phyloP scores from a whole-genome alignment of 164 flowering plant species.

The Tetrastigma voinierianum region DNA sequence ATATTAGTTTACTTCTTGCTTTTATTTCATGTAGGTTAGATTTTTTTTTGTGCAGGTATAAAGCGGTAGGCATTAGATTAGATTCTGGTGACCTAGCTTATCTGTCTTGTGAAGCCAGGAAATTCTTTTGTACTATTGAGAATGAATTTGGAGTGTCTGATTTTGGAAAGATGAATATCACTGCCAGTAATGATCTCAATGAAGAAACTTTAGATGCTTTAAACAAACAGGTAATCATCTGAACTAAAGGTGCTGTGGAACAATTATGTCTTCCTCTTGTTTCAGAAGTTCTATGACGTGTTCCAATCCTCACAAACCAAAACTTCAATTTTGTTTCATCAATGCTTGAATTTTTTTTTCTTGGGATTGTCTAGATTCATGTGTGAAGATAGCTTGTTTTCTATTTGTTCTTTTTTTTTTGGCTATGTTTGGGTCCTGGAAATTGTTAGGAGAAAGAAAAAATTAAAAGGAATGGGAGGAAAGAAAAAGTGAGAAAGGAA shows the following conservation, averaged over 20 bases:
- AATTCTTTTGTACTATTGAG: slow-evolving; percentile 69
- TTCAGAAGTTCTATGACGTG: not conserved
- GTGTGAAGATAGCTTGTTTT: too few relatives aligned
- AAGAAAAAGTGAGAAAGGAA: too few relatives aligned
- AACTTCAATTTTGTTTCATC: not conserved
- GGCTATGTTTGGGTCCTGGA: too few relatives aligned
- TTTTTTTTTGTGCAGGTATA: slow-evolving; percentile 58
- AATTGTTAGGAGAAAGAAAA: too few relatives aligned
- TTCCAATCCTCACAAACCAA: not conserved
- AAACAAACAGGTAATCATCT: slow-evolving; percentile 80
- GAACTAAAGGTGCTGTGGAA: not conserved
- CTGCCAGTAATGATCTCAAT: slow-evolving; percentile 98
- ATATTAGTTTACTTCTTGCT: not conserved
- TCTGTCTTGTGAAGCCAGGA: slow-evolving; percentile 79
- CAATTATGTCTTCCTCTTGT: not conserved
- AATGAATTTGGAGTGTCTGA: slow-evolving; percentile 73
- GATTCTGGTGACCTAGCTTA: slow-evolving; percentile 99
- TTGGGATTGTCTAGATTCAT: not conserved
- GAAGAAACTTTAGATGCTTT: slow-evolving; percentile 98
- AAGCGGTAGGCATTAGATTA: slow-evolving; percentile 87
- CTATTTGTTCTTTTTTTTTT: too few relatives aligned
- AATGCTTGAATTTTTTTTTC: not conserved
- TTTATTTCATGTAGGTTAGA: not conserved
- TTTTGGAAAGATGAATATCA: slow-evolving; percentile 74
- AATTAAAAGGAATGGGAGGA: too few relatives aligned